These are phyloP conservation scores for Fusarium pseudonygamai DNA, from an alignment of 2,329 filamentous ascomycete species.

Conservation along the genomic window DNA sequence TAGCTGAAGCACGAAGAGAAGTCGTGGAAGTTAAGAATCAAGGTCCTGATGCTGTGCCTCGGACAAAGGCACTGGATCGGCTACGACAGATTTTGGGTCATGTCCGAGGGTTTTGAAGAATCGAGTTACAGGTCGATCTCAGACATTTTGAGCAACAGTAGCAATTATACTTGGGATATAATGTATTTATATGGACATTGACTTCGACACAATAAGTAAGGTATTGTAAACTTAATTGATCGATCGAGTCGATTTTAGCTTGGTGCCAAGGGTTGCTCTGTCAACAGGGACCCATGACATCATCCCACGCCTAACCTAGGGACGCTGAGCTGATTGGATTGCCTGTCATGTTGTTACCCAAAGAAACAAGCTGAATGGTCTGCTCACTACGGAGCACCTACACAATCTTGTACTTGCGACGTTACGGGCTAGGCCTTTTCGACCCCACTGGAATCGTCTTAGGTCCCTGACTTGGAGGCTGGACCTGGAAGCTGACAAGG, in stretches of 20 bases:
- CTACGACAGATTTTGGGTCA: slow-evolving; percentile 52
- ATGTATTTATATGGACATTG: neutral
- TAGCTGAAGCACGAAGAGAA: slow-evolving; percentile 66
- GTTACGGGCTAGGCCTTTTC: slow-evolving; percentile 17
- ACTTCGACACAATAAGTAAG: neutral
- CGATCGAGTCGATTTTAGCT: neutral
- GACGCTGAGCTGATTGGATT: slow-evolving; percentile 9
- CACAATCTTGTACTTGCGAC: slow-evolving; percentile 32
- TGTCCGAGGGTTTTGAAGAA: slow-evolving; percentile 44
- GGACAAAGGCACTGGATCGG: slow-evolving; percentile 47
- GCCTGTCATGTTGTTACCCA: slow-evolving; percentile 25
- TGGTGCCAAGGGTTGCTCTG: slow-evolving; percentile 41
- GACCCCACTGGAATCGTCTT: slow-evolving; percentile 34
- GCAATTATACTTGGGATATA: neutral
- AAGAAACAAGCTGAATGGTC: slow-evolving; percentile 16
- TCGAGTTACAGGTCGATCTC: slow-evolving; percentile 1
- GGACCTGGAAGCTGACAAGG: slow-evolving; percentile 10
- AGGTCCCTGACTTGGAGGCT: slow-evolving; percentile 30
- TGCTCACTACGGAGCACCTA: slow-evolving; percentile 1
- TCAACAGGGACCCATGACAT: slow-evolving; percentile 46
- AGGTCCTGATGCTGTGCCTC: slow-evolving; percentile 28
- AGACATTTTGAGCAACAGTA: neutral
- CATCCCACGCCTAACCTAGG: slow-evolving; percentile 24
- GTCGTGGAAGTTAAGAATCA: slow-evolving; percentile 52
- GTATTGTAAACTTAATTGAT: neutral